These are phyloP conservation scores for Pinus albicaulis DNA, from an alignment of 75 land plant genomes.

Conservation along the genomic window DNA sequence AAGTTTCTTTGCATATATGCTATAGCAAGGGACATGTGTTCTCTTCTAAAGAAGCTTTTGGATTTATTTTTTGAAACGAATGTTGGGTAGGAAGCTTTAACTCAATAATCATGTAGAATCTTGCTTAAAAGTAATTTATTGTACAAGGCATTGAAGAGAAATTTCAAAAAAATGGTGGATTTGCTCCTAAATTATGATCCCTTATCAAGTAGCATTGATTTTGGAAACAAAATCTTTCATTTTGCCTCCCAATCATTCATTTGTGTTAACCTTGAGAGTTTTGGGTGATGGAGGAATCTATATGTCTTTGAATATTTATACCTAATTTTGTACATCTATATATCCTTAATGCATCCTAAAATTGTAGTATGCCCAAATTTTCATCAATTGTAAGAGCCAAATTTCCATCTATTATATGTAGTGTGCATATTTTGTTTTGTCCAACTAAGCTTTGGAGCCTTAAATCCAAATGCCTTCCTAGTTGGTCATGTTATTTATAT, in stretches of 20 bases:
- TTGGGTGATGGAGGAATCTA: background rate
- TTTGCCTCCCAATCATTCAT: slow-evolving; percentile 63
- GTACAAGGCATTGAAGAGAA: slow-evolving; percentile 76
- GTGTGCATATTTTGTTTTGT: background rate
- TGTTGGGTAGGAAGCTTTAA: slow-evolving; percentile 2
- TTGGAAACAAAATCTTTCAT: slow-evolving; percentile 21
- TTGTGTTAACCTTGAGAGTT: background rate
- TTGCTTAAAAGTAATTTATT: slow-evolving; percentile 54
- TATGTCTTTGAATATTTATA: background rate
- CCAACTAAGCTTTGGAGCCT: background rate
- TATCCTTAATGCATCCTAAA: background rate
- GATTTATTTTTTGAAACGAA: slow-evolving; percentile 55
- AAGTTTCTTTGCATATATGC: no score
- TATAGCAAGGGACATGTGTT: slow-evolving; percentile 74
- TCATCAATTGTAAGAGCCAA: background rate
- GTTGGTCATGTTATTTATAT: background rate
- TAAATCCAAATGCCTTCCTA: background rate
- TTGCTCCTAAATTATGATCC: slow-evolving; percentile 55
- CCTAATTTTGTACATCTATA: background rate
- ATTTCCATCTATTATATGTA: background rate
- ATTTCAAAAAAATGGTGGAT: slow-evolving; percentile 64
- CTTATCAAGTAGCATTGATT: background rate
- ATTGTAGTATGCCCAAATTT: background rate
- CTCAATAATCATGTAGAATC: slow-evolving; percentile 20
- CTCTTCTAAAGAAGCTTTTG: slow-evolving; percentile 69